A percentile compares a stretch with the other conserved stretches of the same genome.
These are phyloP conservation scores for Exophiala phaeomuriformis DNA, from an alignment of 2,329 filamentous ascomycete species.

Conservation along the genomic window DNA sequence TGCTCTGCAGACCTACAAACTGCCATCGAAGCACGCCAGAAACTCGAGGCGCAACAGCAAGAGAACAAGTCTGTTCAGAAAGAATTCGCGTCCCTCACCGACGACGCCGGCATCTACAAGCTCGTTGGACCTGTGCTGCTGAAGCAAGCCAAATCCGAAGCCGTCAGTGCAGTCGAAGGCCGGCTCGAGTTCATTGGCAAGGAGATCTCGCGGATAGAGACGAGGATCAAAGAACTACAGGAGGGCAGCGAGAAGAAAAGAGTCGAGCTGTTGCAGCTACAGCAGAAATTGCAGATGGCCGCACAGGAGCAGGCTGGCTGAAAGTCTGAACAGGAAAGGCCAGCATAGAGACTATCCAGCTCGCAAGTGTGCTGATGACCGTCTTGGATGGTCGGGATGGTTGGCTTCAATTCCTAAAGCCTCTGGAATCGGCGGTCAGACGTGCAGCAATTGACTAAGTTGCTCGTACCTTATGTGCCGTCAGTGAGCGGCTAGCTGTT, in stretches of 20 bases:
- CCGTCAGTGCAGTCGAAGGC: conserved; percentile 81
- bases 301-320: conserved; percentile 23
- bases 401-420: too few relatives aligned
- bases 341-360: background rate
- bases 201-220: conserved; percentile 70
- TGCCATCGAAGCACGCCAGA: conserved; percentile 72
- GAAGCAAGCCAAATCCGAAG: conserved; percentile 90
- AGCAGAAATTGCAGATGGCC: conserved; percentile 26
- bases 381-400: too few relatives aligned
- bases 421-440: too few relatives aligned
- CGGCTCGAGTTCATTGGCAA: conserved; percentile 86
- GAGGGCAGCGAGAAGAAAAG: conserved; percentile 59
- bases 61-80: conserved; percentile 75
- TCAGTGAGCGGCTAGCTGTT: too few relatives aligned
- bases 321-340: background rate
- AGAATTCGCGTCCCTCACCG: conserved; percentile 74
- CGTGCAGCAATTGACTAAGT: too few relatives aligned
- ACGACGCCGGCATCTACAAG: conserved; percentile 90
- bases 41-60: conserved; percentile 83
- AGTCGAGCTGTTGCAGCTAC: conserved; percentile 46
- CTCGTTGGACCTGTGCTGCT: conserved; percentile 84
- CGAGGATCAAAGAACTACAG: conserved; percentile 57
- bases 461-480: too few relatives aligned
- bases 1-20: conserved; percentile 76
- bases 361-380: too few relatives aligned